Percentiles rank a stretch among this genome's conserved stretches.
These are phyloP conservation scores for Phytophthora podocarpi DNA, from an alignment of 352 stramenopile species.

Conservation along the genomic window DNA sequence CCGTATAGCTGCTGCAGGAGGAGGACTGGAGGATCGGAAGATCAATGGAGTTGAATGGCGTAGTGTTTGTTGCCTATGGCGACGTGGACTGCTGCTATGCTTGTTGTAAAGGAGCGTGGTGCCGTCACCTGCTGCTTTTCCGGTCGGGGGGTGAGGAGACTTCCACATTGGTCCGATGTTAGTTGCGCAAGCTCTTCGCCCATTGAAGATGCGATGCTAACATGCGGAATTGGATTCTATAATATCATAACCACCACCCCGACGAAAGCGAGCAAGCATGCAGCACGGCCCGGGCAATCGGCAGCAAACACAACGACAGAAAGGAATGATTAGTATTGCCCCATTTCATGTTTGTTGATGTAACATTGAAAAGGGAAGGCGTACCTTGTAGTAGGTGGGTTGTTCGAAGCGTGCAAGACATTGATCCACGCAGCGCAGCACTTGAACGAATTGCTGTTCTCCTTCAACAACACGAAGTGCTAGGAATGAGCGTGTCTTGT, in stretches of 20 bases:
- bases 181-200: slow-evolving; percentile 53
- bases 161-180: slow-evolving; percentile 43
- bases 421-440: slow-evolving; percentile 63
- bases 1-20: not conserved
- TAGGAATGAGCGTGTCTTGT: slow-evolving; percentile 76
- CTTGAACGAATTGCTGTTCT: slow-evolving; percentile 36
- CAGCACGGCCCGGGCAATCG: slow-evolving; percentile 32
- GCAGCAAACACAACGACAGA: slow-evolving; percentile 48
- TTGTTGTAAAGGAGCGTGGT: slow-evolving; percentile 25
- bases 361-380: not conserved
- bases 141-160: slow-evolving; percentile 17
- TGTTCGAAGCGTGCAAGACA: slow-evolving; percentile 59
- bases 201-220: slow-evolving; percentile 77
- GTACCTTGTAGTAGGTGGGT: slow-evolving; percentile 71
- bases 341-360: slow-evolving; percentile 10
- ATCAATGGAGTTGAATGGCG: slow-evolving; percentile 60
- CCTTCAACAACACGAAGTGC: slow-evolving; percentile 55
- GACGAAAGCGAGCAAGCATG: slow-evolving; percentile 4
- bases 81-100: slow-evolving; percentile 52
- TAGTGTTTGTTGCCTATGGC: slow-evolving; percentile 88
- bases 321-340: slow-evolving; percentile 29
- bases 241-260: slow-evolving; percentile 6
- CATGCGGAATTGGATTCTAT: slow-evolving; percentile 79
- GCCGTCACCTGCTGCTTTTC: slow-evolving; percentile 22
- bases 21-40: not conserved